These are phyloP conservation scores for Clarireedia homoeocarpa DNA, from an alignment of 2,329 filamentous ascomycete genomes.

Conservation along the genomic window DNA sequence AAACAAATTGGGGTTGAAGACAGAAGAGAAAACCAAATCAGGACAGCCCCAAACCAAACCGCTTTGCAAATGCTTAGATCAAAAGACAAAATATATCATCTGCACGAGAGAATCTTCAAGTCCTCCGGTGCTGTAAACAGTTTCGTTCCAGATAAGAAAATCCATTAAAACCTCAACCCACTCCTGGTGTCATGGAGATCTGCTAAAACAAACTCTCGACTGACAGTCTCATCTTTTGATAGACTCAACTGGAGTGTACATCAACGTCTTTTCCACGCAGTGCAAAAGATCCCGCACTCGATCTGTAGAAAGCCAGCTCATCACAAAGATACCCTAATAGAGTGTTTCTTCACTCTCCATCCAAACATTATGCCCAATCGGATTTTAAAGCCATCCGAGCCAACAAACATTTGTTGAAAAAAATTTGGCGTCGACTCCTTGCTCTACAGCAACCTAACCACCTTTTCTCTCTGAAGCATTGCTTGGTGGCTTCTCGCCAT, in stretches of 20 bases:
- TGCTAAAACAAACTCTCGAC: constrained; percentile 4
- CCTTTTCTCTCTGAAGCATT: constrained; percentile 56
- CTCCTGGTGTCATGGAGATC: constrained; percentile 3
- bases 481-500: constrained; percentile 48
- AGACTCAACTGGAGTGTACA: background rate
- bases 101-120: constrained; percentile 9
- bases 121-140: constrained; percentile 8
- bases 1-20: background rate
- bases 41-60: constrained; percentile 15
- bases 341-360: too few species aligned
- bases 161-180: constrained; percentile 7
- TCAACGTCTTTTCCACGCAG: background rate
- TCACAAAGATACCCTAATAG: too few species aligned
- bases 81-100: constrained; percentile 19
- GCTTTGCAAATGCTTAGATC: constrained; percentile 25
- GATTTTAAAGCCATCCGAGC: too few species aligned
- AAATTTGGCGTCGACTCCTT: too few species aligned
- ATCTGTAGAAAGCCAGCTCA: too few species aligned
- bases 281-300: background rate
- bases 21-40: constrained; percentile 13
- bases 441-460: constrained; percentile 35
- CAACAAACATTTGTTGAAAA: too few species aligned
- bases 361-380: too few species aligned
- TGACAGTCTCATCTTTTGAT: background rate
- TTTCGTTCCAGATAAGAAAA: constrained; percentile 4